These are phyloP conservation scores for Tricholoma flavovirens DNA, from an alignment of 768 basidiomycete genomes.

Conservation along the genomic window DNA sequence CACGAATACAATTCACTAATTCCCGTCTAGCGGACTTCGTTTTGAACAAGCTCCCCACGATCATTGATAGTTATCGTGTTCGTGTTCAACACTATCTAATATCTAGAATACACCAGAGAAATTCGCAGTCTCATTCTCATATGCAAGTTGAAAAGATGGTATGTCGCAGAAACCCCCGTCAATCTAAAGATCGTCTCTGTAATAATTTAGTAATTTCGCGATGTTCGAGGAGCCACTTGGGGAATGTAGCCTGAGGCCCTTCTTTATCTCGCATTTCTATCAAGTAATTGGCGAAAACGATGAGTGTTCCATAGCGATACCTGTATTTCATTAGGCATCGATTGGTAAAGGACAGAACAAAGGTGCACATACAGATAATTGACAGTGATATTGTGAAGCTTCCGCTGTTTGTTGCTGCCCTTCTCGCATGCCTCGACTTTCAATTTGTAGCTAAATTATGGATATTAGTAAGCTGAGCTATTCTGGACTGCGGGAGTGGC, in stretches of 20 bases:
- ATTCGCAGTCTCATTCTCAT: neutral
- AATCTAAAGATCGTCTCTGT: slow-evolving; percentile 61
- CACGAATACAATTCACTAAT: slow-evolving; percentile 2
- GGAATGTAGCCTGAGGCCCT: slow-evolving; percentile 50
- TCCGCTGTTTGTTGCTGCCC: slow-evolving; percentile 70
- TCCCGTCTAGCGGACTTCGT: slow-evolving; percentile 65
- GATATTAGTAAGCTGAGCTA: neutral
- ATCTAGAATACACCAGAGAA: slow-evolving; percentile 10
- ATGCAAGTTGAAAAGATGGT: neutral
- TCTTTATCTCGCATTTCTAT: slow-evolving; percentile 55
- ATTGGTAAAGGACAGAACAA: neutral
- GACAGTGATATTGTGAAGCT: slow-evolving; percentile 67
- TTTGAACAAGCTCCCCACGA: slow-evolving; percentile 85
- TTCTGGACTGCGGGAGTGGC: slow-evolving; percentile 19
- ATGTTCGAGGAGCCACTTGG: slow-evolving; percentile 76
- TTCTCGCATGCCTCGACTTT: slow-evolving; percentile 81
- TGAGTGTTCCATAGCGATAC: slow-evolving; percentile 85
- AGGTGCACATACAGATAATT: slow-evolving; percentile 71
- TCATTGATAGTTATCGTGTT: slow-evolving; percentile 35
- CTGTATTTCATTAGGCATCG: slow-evolving; percentile 27
- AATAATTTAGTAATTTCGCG: slow-evolving; percentile 79
- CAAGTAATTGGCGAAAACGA: slow-evolving; percentile 93
- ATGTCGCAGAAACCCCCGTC: neutral
- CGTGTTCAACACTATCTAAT: neutral
- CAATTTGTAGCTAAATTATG: slow-evolving; percentile 70